A percentile compares a stretch with the other conserved stretches of the same genome.
Conservation (phyloP, 1,284 basidiomycete species). For the Irpex rosettiformis region DNA sequence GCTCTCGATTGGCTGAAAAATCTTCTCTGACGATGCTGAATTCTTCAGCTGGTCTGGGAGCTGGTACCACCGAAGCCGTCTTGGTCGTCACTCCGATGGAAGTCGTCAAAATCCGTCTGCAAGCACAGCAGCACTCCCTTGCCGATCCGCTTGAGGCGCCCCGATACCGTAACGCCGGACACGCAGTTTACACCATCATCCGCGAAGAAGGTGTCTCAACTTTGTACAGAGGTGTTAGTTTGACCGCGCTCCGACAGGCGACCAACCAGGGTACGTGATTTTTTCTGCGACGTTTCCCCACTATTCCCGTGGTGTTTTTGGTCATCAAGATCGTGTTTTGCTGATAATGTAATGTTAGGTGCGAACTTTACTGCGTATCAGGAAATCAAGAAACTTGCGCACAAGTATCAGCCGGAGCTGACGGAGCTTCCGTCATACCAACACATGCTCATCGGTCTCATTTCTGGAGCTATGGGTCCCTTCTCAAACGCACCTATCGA, state of each 20-base stretch:
- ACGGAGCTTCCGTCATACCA: conserved; percentile 88
- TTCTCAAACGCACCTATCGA: conserved; percentile 98
- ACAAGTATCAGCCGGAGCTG: conserved; percentile 73
- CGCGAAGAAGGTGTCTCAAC: conserved; percentile 88
- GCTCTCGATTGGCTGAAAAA: neutral
- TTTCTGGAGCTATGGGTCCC: conserved; percentile 97
- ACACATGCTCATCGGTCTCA: conserved; percentile 90
- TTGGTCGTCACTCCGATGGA: conserved; percentile 98
- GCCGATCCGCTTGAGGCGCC: conserved; percentile 95
- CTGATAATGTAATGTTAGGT: conserved; percentile 40
- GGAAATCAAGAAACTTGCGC: conserved; percentile 86
- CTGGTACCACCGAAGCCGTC: conserved; percentile 93
- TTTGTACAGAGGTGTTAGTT: conserved; percentile 89
- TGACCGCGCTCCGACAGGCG: conserved; percentile 95
- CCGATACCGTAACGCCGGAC: conserved; percentile 94
- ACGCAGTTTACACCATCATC: conserved; percentile 94
- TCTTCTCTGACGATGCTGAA: neutral
- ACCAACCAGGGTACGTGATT: conserved; percentile 85
- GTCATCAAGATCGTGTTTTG: neutral
- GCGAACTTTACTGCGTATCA: conserved; percentile 99
- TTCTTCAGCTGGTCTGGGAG: conserved; percentile 67
- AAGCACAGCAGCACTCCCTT: conserved; percentile 97
- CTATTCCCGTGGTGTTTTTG: no score
- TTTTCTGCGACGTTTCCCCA: neutral
- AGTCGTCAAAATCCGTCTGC: conserved; percentile 97